These are phyloP conservation scores for Stephania japonica DNA, from an alignment of 164 flowering plant genomes.

Conservation along the genomic window DNA sequence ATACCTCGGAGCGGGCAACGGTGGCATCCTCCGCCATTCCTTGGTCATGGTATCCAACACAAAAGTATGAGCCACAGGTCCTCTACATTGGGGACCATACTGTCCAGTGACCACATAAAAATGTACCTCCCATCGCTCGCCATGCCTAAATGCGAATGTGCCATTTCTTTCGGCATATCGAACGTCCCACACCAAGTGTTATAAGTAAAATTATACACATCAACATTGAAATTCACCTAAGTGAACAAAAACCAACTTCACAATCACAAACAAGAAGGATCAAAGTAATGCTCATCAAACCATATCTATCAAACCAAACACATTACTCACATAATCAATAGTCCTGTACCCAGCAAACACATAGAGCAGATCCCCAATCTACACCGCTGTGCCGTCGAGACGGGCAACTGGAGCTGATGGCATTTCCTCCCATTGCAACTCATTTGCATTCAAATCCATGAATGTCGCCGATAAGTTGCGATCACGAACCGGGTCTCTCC, in stretches of 20 bases:
- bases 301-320: not conserved
- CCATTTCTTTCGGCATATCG: too few relatives aligned
- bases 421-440: slow-evolving; percentile 74
- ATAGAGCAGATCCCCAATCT: slow-evolving; percentile 64
- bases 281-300: not conserved
- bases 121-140: too few relatives aligned
- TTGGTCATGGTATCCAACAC: too few relatives aligned
- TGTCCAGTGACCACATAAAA: too few relatives aligned
- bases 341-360: slow-evolving; percentile 80
- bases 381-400: slow-evolving; percentile 69
- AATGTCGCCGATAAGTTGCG: slow-evolving; percentile 53
- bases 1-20: too few relatives aligned
- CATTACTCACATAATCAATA: slow-evolving; percentile 51
- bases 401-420: slow-evolving; percentile 71
- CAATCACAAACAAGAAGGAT: not conserved
- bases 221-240: slow-evolving; percentile 83
- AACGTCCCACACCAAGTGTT: too few relatives aligned
- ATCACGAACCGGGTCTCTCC: not conserved
- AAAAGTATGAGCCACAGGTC: too few relatives aligned
- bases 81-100: too few relatives aligned
- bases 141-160: too few relatives aligned
- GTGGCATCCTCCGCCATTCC: too few relatives aligned
- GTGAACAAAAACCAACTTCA: not conserved
- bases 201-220: too few relatives aligned
- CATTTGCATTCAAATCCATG: slow-evolving; percentile 70